These are phyloP conservation scores for Fusarium sp. DNA, from an alignment of 2,329 filamentous ascomycete species.

Conservation along the genomic window DNA sequence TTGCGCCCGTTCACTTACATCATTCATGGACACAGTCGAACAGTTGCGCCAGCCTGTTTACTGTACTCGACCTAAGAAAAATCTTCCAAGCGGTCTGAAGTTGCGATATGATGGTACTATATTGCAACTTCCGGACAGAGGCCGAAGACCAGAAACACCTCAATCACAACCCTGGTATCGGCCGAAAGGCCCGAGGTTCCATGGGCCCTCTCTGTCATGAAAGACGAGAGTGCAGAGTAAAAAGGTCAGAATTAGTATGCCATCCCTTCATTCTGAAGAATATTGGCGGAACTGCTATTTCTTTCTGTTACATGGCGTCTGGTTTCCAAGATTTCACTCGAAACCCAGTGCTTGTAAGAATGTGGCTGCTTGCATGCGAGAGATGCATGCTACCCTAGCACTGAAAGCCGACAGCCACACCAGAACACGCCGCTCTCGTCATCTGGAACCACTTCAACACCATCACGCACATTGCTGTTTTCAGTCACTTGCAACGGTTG, in stretches of 20 bases:
- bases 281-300: not conserved
- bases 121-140: slow-evolving; percentile 23
- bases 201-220: not conserved
- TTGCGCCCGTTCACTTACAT: slow-evolving; percentile 47
- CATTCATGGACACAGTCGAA: slow-evolving; percentile 42
- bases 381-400: slow-evolving; percentile 38
- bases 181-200: slow-evolving; percentile 6
- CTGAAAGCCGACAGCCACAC: slow-evolving; percentile 30
- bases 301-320: slow-evolving; percentile 1
- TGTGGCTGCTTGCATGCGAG: slow-evolving; percentile 24
- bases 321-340: slow-evolving; percentile 17
- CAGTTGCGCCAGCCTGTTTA: slow-evolving; percentile 22
- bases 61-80: slow-evolving; percentile 16
- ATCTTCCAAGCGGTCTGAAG: slow-evolving; percentile 25
- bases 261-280: not conserved
- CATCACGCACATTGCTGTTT: slow-evolving; percentile 21
- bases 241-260: not conserved
- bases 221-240: not conserved
- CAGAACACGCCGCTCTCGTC: slow-evolving; percentile 44
- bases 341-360: slow-evolving; percentile 9
- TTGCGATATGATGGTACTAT: slow-evolving; percentile 21
- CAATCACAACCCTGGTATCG: slow-evolving; percentile 8
- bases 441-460: slow-evolving; percentile 42
- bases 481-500: slow-evolving; percentile 28
- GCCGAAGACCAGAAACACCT: slow-evolving; percentile 20